phyloP scores from a whole-genome alignment of 2,329 filamentous ascomycete genomes.

The Colletotrichum orchidophilum region DNA sequence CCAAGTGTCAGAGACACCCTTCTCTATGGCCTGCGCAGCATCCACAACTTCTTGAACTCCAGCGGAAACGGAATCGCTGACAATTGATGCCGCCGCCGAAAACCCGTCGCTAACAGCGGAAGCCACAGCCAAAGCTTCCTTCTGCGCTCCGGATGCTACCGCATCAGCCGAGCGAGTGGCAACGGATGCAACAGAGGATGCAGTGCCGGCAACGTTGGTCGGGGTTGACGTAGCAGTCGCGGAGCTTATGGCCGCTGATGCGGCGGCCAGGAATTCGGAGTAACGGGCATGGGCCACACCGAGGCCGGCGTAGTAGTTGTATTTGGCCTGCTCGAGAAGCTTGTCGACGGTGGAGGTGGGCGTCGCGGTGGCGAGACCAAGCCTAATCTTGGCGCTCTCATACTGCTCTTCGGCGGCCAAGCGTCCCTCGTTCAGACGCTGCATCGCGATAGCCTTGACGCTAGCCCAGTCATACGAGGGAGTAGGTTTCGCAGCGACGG shows the following conservation, averaged over 20 bases:
- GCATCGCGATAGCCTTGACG: conserved; percentile 73
- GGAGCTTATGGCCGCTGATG: conserved; percentile 73
- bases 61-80: conserved; percentile 47
- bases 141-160: conserved; percentile 57
- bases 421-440: conserved; percentile 75
- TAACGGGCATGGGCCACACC: conserved; percentile 84
- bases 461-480: conserved; percentile 57
- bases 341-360: conserved; percentile 62
- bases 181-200: conserved; percentile 56
- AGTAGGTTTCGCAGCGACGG: conserved; percentile 52
- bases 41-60: conserved; percentile 49
- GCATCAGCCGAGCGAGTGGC: conserved; percentile 57
- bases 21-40: conserved; percentile 50
- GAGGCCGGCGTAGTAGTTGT: conserved; percentile 80
- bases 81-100: conserved; percentile 46
- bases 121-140: conserved; percentile 61
- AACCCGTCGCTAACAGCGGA: conserved; percentile 55
- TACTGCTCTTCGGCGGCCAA: conserved; percentile 77
- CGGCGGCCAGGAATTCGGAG: conserved; percentile 76
- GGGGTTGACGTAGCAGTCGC: conserved; percentile 68
- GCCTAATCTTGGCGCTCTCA: conserved; percentile 71
- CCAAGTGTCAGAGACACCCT: conserved; percentile 51
- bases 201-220: conserved; percentile 60
- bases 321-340: conserved; percentile 68
- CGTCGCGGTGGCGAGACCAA: conserved; percentile 70